phyloP scores from a whole-genome alignment of 2,329 filamentous ascomycete genomes.

The Xylariaceae sp. region DNA sequence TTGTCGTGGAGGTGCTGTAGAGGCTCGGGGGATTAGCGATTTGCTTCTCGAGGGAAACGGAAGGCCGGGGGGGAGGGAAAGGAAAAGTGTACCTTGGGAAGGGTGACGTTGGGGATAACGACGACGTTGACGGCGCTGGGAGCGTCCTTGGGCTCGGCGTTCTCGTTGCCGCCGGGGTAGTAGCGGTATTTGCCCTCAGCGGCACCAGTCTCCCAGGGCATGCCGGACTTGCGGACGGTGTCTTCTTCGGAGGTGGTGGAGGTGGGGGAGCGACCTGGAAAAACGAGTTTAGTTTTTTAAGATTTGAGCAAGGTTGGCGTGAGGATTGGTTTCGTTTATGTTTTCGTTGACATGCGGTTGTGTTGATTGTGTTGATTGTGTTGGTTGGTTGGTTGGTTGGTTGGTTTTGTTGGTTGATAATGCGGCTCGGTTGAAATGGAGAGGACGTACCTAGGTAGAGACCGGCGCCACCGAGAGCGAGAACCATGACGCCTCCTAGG shows the following conservation, averaged over 20 bases:
- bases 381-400: too few relatives aligned
- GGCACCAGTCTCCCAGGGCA: constrained; percentile 81
- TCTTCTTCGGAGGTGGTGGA: constrained; percentile 80
- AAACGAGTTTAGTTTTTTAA: not conserved
- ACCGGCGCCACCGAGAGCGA: constrained; percentile 80
- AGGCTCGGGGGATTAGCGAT: constrained; percentile 2
- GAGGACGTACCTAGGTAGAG: constrained; percentile 70
- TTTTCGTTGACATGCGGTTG: not conserved
- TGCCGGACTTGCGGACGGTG: constrained; percentile 66
- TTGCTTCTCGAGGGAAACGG: not conserved
- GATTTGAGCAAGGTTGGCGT: too few relatives aligned
- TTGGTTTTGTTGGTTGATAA: too few relatives aligned
- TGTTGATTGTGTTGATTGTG: not conserved
- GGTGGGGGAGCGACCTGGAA: constrained; percentile 70
- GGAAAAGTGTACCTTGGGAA: constrained; percentile 65
- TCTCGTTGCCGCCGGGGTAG: constrained; percentile 78
- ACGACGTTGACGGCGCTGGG: constrained; percentile 94
- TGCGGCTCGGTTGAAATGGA: not conserved
- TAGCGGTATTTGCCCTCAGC: constrained; percentile 66
- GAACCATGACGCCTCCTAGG: constrained; percentile 84
- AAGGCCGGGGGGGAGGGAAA: not conserved
- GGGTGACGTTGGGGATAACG: constrained; percentile 85
- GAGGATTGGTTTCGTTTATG: not conserved
- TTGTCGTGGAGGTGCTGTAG: constrained; percentile 80
- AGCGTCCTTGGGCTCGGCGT: constrained; percentile 72